phyloP scores from a whole-genome alignment of 495 filamentous ascomycete genomes.

The Xylaria telfairii region DNA sequence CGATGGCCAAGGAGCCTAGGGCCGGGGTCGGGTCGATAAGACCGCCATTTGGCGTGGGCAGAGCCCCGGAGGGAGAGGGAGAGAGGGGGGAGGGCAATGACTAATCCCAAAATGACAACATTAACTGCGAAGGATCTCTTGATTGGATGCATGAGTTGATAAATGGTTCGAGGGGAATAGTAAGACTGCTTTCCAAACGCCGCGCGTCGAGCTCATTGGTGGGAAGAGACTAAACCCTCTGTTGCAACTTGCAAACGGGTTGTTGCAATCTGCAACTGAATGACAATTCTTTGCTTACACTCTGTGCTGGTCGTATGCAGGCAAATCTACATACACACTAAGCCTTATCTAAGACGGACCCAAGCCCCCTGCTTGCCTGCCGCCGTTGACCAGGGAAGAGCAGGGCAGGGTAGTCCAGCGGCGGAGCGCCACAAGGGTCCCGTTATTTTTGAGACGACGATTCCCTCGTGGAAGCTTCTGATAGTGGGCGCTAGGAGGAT shows the following conservation, averaged over 20 bases:
- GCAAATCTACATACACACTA: slow-evolving; percentile 18
- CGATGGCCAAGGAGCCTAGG: not conserved
- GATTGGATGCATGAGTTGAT: slow-evolving; percentile 7
- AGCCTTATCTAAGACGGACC: slow-evolving; percentile 24
- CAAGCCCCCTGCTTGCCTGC: slow-evolving; percentile 21
- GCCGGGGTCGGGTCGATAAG: slow-evolving; percentile 12
- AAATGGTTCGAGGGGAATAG: slow-evolving; percentile 16
- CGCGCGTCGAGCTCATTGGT: slow-evolving; percentile 22
- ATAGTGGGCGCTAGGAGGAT: not conserved
- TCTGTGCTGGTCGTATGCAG: not conserved
- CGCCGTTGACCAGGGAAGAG: slow-evolving; percentile 14
- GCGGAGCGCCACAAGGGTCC: not conserved
- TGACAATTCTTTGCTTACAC: slow-evolving; percentile 23
- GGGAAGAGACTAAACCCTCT: not conserved
- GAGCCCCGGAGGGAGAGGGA: not conserved
- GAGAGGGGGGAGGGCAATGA: slow-evolving; percentile 2
- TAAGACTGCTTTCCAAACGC: slow-evolving; percentile 6
- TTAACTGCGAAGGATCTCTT: not conserved
- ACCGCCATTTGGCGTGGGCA: not conserved
- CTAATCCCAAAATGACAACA: not conserved
- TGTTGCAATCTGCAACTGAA: slow-evolving; percentile 24
- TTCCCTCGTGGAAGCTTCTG: slow-evolving; percentile 14
- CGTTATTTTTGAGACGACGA: slow-evolving; percentile 19
- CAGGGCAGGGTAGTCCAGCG: no score
- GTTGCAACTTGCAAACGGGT: slow-evolving; percentile 11